Conservation (phyloP, 768 basidiomycete species). For the Leucogyrophana mollusca region DNA sequence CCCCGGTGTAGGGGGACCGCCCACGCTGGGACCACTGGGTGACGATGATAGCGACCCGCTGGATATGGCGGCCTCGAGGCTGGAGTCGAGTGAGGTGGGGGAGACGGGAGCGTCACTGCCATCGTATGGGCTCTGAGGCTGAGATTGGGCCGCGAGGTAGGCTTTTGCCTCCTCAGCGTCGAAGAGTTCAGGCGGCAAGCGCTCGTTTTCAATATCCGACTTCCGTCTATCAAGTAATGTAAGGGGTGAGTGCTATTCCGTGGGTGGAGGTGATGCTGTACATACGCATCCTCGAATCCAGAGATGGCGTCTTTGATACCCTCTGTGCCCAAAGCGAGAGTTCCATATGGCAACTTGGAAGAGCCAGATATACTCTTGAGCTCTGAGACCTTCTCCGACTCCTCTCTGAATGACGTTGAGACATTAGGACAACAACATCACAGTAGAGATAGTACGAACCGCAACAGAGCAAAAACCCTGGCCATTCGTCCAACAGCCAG, state of each 20-base stretch:
- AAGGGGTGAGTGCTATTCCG: neutral
- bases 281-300: slow-evolving; percentile 94
- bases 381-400: slow-evolving; percentile 96
- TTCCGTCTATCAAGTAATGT: slow-evolving; percentile 60
- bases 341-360: slow-evolving; percentile 74
- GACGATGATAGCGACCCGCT: slow-evolving; percentile 23
- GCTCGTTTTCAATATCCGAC: slow-evolving; percentile 98
- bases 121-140: slow-evolving; percentile 53
- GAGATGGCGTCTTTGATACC: slow-evolving; percentile 94
- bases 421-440: neutral
- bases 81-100: slow-evolving; percentile 40
- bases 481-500: slow-evolving; percentile 97
- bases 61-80: slow-evolving; percentile 31
- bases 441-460: slow-evolving; percentile 49
- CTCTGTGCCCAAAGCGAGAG: slow-evolving; percentile 84
- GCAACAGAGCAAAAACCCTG: slow-evolving; percentile 90
- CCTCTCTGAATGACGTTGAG: slow-evolving; percentile 60
- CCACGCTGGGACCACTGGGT: slow-evolving; percentile 16
- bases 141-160: slow-evolving; percentile 42
- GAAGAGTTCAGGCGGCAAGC: slow-evolving; percentile 93
- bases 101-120: slow-evolving; percentile 43
- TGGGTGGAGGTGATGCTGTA: slow-evolving; percentile 18
- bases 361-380: slow-evolving; percentile 89
- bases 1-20: slow-evolving; percentile 17
- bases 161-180: slow-evolving; percentile 75